phyloP scores from a whole-genome alignment of 2,329 filamentous ascomycete genomes.

The Beauveria sp. region DNA sequence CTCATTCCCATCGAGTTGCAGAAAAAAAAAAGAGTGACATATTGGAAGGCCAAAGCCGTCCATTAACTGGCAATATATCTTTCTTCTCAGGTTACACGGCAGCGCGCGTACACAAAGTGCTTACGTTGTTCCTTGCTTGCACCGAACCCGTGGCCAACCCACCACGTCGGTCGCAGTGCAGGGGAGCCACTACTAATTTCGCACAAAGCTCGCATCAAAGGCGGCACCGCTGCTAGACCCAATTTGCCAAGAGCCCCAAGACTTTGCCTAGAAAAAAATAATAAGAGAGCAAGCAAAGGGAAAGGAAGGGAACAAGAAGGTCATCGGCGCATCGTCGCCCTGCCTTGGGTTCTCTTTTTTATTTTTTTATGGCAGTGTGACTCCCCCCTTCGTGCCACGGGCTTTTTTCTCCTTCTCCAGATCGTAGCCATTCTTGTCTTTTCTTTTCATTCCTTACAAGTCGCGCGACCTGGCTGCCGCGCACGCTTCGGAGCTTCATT shows the following conservation, averaged over 20 bases:
- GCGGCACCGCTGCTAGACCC: slow-evolving; percentile 8
- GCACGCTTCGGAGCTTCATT: neutral
- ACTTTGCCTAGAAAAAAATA: slow-evolving; percentile 6
- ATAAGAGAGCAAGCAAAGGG: neutral
- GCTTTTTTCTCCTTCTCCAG: neutral
- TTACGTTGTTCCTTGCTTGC: neutral
- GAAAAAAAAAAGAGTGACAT: no score
- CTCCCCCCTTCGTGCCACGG: neutral
- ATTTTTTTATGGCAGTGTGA: neutral
- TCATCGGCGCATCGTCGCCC: slow-evolving; percentile 1
- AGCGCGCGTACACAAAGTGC: neutral
- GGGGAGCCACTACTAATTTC: slow-evolving; percentile 6
- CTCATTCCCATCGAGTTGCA: neutral
- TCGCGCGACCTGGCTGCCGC: neutral
- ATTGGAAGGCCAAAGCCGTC: neutral
- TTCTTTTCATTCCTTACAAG: no score
- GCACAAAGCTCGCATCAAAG: neutral
- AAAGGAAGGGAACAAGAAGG: neutral
- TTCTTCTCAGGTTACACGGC: neutral
- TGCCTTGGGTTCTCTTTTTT: neutral
- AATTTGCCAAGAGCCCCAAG: slow-evolving; percentile 10
- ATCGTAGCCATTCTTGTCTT: neutral
- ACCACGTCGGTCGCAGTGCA: neutral
- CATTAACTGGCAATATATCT: neutral
- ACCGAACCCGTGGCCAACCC: neutral